These are phyloP conservation scores for Hortaea werneckii DNA, from an alignment of 2,329 filamentous ascomycete genomes.

Conservation along the genomic window DNA sequence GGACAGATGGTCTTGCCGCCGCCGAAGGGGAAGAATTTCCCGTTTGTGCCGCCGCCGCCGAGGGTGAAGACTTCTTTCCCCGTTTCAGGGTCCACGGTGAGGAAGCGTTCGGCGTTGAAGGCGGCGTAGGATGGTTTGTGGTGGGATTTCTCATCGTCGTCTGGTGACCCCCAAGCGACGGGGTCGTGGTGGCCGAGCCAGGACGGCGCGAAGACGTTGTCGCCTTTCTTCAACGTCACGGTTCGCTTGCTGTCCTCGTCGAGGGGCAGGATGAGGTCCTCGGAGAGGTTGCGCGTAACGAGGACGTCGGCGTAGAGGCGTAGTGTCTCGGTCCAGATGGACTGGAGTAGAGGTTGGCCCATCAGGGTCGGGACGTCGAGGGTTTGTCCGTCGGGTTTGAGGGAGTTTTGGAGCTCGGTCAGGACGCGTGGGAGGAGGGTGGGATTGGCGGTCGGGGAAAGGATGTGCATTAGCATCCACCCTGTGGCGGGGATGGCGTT, in stretches of 20 bases:
- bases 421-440: slow-evolving; percentile 18
- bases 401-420: slow-evolving; percentile 16
- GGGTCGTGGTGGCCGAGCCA: slow-evolving; percentile 21
- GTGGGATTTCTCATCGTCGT: neutral
- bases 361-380: slow-evolving; percentile 19
- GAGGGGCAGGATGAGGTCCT: slow-evolving; percentile 19
- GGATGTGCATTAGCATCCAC: slow-evolving; percentile 26
- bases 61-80: slow-evolving; percentile 18
- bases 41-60: slow-evolving; percentile 11
- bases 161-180: slow-evolving; percentile 9
- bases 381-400: slow-evolving; percentile 12
- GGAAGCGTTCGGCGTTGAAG: slow-evolving; percentile 22
- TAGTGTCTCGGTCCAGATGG: slow-evolving; percentile 25
- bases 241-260: slow-evolving; percentile 17
- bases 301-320: slow-evolving; percentile 24
- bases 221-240: slow-evolving; percentile 14
- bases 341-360: slow-evolving; percentile 24
- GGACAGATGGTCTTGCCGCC: slow-evolving; percentile 20
- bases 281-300: slow-evolving; percentile 19
- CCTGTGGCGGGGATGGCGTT: slow-evolving; percentile 24
- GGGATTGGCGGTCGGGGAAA: slow-evolving; percentile 16
- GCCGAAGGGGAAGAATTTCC: slow-evolving; percentile 25
- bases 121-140: slow-evolving; percentile 7
- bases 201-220: slow-evolving; percentile 23
- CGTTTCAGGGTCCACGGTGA: slow-evolving; percentile 15